Conservation (phyloP, 768 basidiomycete genomes). For the Lentinula guzmanii region DNA sequence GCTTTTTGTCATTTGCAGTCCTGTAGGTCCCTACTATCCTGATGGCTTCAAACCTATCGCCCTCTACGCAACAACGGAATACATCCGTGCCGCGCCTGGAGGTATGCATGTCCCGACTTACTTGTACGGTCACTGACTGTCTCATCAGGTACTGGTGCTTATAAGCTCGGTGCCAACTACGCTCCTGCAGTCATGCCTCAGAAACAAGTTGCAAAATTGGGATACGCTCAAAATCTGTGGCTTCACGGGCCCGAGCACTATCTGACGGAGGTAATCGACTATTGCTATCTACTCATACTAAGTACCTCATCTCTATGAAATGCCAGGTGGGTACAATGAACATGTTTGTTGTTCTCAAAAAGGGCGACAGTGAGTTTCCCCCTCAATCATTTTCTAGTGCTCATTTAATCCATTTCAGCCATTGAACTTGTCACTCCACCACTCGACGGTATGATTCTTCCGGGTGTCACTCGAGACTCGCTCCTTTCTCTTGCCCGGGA, state of each 20-base stretch:
- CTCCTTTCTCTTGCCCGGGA: constrained; percentile 66
- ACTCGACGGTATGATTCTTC: constrained; percentile 87
- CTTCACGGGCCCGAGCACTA: constrained; percentile 66
- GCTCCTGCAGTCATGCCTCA: constrained; percentile 86
- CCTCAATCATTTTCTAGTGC: neutral
- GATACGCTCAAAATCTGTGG: constrained; percentile 90
- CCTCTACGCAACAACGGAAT: constrained; percentile 80
- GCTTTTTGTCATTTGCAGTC: constrained; percentile 80
- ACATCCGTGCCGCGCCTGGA: constrained; percentile 80
- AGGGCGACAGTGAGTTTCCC: constrained; percentile 48
- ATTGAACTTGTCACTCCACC: constrained; percentile 85
- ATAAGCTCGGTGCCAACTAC: constrained; percentile 85
- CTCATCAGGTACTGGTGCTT: constrained; percentile 72
- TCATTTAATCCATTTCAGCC: constrained; percentile 27
- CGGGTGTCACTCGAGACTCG: constrained; percentile 87
- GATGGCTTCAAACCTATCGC: constrained; percentile 88
- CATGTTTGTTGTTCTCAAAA: constrained; percentile 75
- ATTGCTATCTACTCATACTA: neutral
- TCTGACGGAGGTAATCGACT: constrained; percentile 39
- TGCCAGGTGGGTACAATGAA: constrained; percentile 83
- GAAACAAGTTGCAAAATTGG: constrained; percentile 63
- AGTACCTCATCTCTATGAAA: constrained; percentile 10
- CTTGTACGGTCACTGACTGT: neutral
- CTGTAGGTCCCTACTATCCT: constrained; percentile 82
- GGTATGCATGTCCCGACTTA: constrained; percentile 34